Base-by-base conservation (phyloP, 2,329 filamentous ascomycete genomes). In the Ophiostoma sp. region DNA sequence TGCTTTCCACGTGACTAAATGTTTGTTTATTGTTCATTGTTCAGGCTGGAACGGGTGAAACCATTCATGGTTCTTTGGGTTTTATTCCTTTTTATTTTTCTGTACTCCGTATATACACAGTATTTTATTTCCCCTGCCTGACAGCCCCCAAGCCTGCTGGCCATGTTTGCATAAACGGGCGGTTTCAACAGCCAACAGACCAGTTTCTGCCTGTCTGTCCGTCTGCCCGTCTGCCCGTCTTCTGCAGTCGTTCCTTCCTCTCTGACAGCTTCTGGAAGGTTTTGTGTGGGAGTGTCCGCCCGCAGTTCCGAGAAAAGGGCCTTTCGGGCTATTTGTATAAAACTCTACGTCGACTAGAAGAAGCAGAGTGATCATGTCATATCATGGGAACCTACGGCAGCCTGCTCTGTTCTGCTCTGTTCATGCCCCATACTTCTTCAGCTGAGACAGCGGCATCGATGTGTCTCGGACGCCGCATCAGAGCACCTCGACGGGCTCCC, bases 161-260 rank as follows among this genome's bases (percentile, higher is more conserved):
- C 52, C 25, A 19, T 39, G 31, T 50, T 36, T 63, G 69, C 69
- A 71, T 71, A 45, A 71, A 71, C 57, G 28, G 12, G 19, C 42
- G 42, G 69, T 71, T 71, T 71, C 69, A 71, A 48, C 39, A 17
- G 52, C 57, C 69, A 64, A 28, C 36, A n/a, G 22, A 70, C 69
- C 5, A 31, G 50, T 28, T 52, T 45, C n/a, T 39, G 33, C 33
- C n/a, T 48, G 15, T 68, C 69, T 52, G 36, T 15, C 17, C 33
- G 22, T 45, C 61, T 9, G 2, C 28, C 55, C 55, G 55, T 33
- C 28, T 36, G 33, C n/a, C 59, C 59, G 59, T 25, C 22, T 12
- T 42, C n/a, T 8, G 19, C 59, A 28, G n/a, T 42, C 59, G 11
- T 42, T n/a, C 11, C n/a, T n/a, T 9, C 57, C 33, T 12, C 17